These are phyloP conservation scores for Colletotrichum sp. DNA, from an alignment of 2,329 filamentous ascomycete species.

Conservation along the genomic window DNA sequence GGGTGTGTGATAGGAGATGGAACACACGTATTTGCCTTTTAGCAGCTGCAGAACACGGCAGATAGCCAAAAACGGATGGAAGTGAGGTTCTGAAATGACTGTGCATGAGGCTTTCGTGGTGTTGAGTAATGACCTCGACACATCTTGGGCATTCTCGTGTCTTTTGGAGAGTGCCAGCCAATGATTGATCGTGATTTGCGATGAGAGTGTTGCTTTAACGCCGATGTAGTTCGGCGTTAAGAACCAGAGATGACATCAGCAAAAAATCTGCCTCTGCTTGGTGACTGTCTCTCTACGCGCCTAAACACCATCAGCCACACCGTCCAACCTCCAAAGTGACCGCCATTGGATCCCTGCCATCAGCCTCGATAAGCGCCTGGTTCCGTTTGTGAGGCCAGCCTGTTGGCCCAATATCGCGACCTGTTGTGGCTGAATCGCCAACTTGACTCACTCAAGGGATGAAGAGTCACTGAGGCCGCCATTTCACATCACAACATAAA, in stretches of 20 bases:
- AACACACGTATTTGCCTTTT: neutral
- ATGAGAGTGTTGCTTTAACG: neutral
- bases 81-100: neutral
- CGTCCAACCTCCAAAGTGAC: neutral
- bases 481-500: neutral
- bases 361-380: neutral
- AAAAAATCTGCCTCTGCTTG: neutral
- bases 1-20: neutral
- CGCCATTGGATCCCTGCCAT: neutral
- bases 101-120: neutral
- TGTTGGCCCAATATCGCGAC: neutral
- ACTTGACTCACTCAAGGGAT: neutral
- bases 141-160: neutral
- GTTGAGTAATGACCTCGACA: neutral
- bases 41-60: neutral
- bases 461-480: neutral
- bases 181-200: neutral
- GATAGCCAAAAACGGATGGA: neutral
- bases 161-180: neutral
- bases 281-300: neutral
- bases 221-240: neutral
- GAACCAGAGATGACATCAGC: neutral
- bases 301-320: constrained; percentile 1
- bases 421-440: neutral
- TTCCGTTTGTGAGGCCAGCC: neutral